phyloP scores from a whole-genome alignment of 345 rosid genomes.

The Moricandia moricandioides region DNA sequence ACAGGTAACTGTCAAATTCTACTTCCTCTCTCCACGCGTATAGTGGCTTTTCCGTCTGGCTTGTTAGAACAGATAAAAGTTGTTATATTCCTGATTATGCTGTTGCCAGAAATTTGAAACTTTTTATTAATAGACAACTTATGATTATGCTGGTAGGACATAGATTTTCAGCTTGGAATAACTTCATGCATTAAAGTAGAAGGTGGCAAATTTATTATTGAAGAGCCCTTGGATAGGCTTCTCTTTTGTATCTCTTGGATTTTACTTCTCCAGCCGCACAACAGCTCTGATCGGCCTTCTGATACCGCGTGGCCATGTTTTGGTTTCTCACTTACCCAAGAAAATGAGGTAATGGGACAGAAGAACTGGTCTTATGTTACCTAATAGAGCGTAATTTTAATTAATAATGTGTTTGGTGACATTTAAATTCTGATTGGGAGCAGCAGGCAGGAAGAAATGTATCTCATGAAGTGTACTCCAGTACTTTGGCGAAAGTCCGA shows the following conservation, averaged over 20 bases:
- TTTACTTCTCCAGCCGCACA: conserved; percentile 58
- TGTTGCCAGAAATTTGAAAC: background rate
- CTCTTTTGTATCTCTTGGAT: conserved; percentile 75
- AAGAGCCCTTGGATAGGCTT: conserved; percentile 77
- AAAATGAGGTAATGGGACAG: conserved; percentile 55
- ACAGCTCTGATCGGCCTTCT: conserved; percentile 39
- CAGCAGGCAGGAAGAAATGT: conserved; percentile 53
- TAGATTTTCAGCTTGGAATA: conserved; percentile 52
- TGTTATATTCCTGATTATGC: background rate
- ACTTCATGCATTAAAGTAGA: conserved; percentile 52
- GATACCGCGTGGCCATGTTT: conserved; percentile 59
- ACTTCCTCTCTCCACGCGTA: conserved; percentile 16
- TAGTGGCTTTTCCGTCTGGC: conserved; percentile 11
- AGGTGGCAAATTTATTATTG: conserved; percentile 48
- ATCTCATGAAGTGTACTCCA: conserved; percentile 52
- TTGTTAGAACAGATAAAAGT: background rate
- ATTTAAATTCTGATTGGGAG: conserved; percentile 25
- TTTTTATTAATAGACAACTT: conserved; percentile 8
- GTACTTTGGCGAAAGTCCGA: conserved; percentile 55
- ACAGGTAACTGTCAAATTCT: conserved; percentile 50
- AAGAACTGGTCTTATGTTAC: conserved; percentile 6
- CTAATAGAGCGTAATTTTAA: background rate
- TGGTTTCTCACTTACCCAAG: conserved; percentile 88
- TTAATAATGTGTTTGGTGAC: background rate
- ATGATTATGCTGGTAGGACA: conserved; percentile 45